phyloP scores from a whole-genome alignment of 345 rosid genomes.

The Salix exigua region DNA sequence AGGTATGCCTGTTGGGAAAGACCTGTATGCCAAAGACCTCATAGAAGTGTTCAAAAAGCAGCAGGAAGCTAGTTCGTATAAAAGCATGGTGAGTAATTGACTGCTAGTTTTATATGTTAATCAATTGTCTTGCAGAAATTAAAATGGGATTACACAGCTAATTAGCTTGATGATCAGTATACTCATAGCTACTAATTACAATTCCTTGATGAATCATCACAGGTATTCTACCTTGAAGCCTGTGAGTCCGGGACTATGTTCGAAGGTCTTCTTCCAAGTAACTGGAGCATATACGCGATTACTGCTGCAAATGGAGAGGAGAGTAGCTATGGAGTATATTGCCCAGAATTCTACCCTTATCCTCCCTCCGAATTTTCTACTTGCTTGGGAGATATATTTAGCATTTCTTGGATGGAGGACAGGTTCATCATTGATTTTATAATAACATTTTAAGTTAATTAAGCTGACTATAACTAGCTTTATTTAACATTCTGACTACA shows the following conservation, averaged over 20 bases:
- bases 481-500: neutral
- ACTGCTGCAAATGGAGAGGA: conserved; percentile 59
- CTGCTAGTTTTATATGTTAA: too few species aligned
- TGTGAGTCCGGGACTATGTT: conserved; percentile 70
- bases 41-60: conserved; percentile 44
- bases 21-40: conserved; percentile 42
- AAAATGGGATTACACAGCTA: neutral
- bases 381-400: conserved; percentile 69
- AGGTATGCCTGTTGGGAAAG: conserved; percentile 42
- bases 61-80: conserved; percentile 37
- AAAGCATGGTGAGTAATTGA: conserved; percentile 34
- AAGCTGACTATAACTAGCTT: too few species aligned
- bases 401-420: conserved; percentile 83
- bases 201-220: too few species aligned
- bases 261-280: conserved; percentile 44
- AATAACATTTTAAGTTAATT: too few species aligned
- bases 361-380: conserved; percentile 25
- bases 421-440: conserved; percentile 27
- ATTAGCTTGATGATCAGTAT: too few species aligned
- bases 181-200: too few species aligned
- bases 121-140: neutral
- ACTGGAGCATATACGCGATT: conserved; percentile 43
- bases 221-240: conserved; percentile 67
- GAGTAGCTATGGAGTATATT: conserved; percentile 50
- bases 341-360: conserved; percentile 26